These are phyloP conservation scores for Sclerotinia minor DNA, from an alignment of 2,329 filamentous ascomycete species.

Conservation along the genomic window DNA sequence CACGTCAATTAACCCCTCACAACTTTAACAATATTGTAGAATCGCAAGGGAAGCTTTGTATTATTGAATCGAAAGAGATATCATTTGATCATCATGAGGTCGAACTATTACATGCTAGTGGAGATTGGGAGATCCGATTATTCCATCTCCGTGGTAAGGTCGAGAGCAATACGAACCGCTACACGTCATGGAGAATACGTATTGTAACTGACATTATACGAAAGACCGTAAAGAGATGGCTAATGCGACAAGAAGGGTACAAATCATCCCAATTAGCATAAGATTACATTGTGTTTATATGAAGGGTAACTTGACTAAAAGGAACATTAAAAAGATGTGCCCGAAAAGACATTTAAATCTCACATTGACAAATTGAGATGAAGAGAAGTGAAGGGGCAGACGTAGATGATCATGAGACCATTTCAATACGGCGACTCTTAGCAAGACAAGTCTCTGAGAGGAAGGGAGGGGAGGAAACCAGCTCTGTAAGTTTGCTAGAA, in stretches of 20 bases:
- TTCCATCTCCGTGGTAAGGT: not conserved
- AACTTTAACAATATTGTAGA: not conserved
- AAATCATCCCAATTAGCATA: not conserved
- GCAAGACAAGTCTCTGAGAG: slow-evolving; percentile 6
- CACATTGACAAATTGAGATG: not conserved
- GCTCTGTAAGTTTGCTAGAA: not conserved
- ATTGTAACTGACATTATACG: not conserved
- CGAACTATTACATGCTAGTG: not conserved
- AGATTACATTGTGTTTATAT: not conserved
- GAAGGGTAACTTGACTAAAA: not conserved
- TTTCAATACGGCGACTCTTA: not conserved
- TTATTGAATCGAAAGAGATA: not conserved
- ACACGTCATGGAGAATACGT: not conserved
- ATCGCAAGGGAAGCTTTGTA: not conserved
- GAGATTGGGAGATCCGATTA: not conserved
- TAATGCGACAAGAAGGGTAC: slow-evolving; percentile 1
- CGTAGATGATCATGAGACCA: not conserved
- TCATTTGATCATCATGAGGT: not conserved
- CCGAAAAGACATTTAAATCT: not conserved
- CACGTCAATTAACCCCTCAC: not conserved
- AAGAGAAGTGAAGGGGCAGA: slow-evolving; percentile 2
- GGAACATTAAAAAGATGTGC: not conserved
- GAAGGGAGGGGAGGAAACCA: not conserved
- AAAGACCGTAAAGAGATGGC: not conserved
- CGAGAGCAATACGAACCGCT: not conserved